Conservation (phyloP, 441 rosid genomes). For the Erysimum pusillum region DNA sequence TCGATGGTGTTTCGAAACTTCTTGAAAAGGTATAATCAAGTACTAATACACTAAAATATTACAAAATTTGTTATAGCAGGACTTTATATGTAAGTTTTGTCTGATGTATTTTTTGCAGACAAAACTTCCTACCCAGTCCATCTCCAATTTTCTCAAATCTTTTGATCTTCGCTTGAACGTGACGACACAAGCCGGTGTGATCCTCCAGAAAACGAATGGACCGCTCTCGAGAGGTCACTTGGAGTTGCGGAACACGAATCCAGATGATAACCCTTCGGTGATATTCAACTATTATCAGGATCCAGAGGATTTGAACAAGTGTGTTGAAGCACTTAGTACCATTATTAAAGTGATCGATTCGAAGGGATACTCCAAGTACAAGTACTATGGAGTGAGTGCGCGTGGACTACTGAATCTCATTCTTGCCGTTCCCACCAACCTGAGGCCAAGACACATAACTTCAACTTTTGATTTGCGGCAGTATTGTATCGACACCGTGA, state of each 20-base stretch:
- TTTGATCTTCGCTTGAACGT: conserved; percentile 43
- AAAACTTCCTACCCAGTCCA: conserved; percentile 29
- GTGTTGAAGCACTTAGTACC: conserved; percentile 57
- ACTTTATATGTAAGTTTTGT: neutral
- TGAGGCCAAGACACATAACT: conserved; percentile 52
- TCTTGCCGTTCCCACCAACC: conserved; percentile 51
- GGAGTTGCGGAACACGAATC: conserved; percentile 51
- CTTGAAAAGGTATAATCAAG: conserved; percentile 43
- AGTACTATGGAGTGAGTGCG: conserved; percentile 32
- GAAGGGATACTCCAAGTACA: conserved; percentile 50
- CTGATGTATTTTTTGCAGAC: conserved; percentile 30
- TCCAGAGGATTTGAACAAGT: conserved; percentile 58
- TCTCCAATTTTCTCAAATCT: conserved; percentile 39
- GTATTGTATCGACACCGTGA: conserved; percentile 63
- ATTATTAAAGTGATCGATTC: conserved; percentile 56
- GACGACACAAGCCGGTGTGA: conserved; percentile 50
- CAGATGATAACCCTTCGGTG: conserved; percentile 60
- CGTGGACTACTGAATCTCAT: conserved; percentile 47
- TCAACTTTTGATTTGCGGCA: conserved; percentile 51
- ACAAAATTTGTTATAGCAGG: too few relatives aligned
- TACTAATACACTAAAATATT: neutral
- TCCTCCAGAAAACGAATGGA: conserved; percentile 54
- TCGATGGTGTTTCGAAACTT: conserved; percentile 20
- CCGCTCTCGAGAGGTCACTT: conserved; percentile 61
- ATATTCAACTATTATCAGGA: conserved; percentile 68